Base-by-base conservation (phyloP, 495 filamentous ascomycete species). In the Rhypophila decipiens region DNA sequence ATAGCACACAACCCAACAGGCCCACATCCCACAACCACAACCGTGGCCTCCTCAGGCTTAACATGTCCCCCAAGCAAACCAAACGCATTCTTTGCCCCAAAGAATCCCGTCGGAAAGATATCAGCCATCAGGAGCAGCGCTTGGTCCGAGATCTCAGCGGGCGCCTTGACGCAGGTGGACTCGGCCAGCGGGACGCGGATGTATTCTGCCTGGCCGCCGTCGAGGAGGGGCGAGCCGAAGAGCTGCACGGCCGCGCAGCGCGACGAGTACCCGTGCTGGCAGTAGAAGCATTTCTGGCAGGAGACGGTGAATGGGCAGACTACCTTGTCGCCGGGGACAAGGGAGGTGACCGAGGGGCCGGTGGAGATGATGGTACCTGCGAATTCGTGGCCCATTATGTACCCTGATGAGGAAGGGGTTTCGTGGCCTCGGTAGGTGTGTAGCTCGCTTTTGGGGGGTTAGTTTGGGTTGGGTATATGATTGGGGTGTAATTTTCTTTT, bases 171-270 rank as follows among this genome's bases (percentile, higher is more conserved):
- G 2, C 84, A 80, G 2, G 89, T 94, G 12, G 83, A 80, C 55
- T 95, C 89, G 36, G 93, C 91, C 47, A 86, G 71, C 2, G 91
- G 93, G 12, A 95, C 77, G 12, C 90, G 82, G 39, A 95, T 85
- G 65, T 85, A 96, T 71, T 96, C 84, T 23, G 93, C 91, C 66
- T 98, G 91, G 4, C 77, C 88, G 49, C 93, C 93, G 59, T 96
- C 89, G 23, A 96, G 71, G 4, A 64, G 63, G 13, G 76, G 68
- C 36, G 75, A 84, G 34, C 91, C 91, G 55, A 95, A 95, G 1
- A 98, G 75, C 17, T 75, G 63, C 19, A 70, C 75, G 51, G 87
- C 79, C n/a, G 74, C 72, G 65, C 93, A 98, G 42, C 91, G 84
- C 9, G 88, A 90, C 10, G 89, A 88, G 66, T 77, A 86, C 15